Evolutionary conservation across 2,329 filamentous ascomycete species (phyloP), one percentile per base, ranked within the genome.

Genomic region (Tolypocladium inflatum): DNA sequence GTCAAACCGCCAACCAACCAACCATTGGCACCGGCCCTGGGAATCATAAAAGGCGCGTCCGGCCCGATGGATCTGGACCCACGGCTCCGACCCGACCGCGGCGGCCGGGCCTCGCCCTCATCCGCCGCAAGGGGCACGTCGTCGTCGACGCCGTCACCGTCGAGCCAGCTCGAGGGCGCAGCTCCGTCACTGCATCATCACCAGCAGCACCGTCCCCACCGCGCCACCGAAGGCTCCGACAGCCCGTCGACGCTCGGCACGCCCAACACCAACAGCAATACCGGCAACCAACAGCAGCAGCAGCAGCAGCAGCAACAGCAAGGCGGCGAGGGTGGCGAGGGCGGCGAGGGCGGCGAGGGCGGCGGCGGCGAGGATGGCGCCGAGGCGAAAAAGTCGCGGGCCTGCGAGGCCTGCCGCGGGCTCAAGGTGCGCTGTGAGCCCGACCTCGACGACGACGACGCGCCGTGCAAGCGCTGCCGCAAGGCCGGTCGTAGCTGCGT

Each of bases 371-470:
- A 66, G 37, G 61, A 58, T 10, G 57, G 64, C 59, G 55, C 55
- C 52, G 38, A 57, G 35, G 38, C 59, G 55, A 50, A 88, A 70
- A 83, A 88, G 58, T 80, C 84, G 4, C 81, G 88, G 35, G 88
- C 88, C 39, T 91, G 88, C 71, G 88, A 91, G 69, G 84, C 87
- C 3, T 91, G 88, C 68, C 84, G 88, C 52, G 83, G 85, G 30
- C 76, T 91, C 55, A 91, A 91, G 71, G 91, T 96, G 60, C 88
- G 90, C 63, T 96, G 91, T 74, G 91, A 96, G 67, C 87, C 88
- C 30, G 87, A 91, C 63, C 78, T 80, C 3, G 73, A 73, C 21
- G 81, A 86, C 54, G 76, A 76, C 4, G 82, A 87, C 30, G 84
- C 84, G 5, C 80, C 86, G 4, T 91, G 88, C 70, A 85, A 82